phyloP scores from a whole-genome alignment of 208 protist genomes.

The Tritrichomonas musculus region DNA sequence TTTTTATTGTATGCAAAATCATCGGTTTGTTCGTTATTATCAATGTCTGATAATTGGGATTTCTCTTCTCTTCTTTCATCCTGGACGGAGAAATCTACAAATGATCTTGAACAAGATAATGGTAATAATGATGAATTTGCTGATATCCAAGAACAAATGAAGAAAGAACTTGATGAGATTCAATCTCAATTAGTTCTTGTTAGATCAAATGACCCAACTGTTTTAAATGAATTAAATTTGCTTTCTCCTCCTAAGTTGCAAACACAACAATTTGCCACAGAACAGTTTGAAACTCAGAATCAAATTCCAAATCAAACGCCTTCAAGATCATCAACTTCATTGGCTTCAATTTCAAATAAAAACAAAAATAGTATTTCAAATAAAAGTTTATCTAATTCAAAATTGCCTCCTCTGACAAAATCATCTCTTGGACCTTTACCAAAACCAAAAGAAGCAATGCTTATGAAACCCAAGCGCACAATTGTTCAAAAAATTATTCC shows the following conservation, averaged over 20 bases:
- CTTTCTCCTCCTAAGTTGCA: background rate
- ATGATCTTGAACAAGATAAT: too few species aligned
- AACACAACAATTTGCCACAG: background rate
- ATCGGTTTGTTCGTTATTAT: background rate
- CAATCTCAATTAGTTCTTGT: background rate
- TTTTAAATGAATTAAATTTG: background rate
- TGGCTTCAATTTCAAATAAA: background rate
- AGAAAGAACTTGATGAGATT: background rate
- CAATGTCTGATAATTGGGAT: constrained; percentile 14
- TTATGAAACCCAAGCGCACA: background rate
- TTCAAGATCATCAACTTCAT: background rate
- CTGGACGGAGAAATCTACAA: background rate
- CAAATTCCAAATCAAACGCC: background rate
- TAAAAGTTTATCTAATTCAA: background rate
- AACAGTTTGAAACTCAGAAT: background rate
- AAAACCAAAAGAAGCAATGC: background rate
- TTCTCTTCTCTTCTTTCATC: background rate
- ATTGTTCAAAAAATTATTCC: background rate
- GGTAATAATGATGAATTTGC: background rate
- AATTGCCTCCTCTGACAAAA: background rate
- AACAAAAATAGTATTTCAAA: background rate
- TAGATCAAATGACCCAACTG: background rate
- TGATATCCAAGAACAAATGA: background rate
- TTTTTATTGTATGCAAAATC: too few species aligned
- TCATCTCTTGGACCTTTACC: background rate